phyloP scores from a whole-genome alignment of 2,329 filamentous ascomycete genomes.

The Endoconidiophora laricicola region DNA sequence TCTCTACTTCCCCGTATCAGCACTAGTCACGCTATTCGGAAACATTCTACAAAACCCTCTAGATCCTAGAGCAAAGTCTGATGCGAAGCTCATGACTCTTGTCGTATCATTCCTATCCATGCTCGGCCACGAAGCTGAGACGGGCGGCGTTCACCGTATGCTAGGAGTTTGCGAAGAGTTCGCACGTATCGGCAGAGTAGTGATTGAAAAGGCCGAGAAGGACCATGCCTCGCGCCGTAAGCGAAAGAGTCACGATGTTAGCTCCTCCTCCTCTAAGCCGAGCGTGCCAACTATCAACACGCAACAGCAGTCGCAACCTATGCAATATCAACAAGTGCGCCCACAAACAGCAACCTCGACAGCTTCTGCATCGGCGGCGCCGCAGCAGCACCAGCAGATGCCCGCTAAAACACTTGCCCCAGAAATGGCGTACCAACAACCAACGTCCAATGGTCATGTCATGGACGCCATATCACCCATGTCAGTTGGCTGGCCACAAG shows the following conservation, averaged over 20 bases:
- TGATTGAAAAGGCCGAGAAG: conserved; percentile 80
- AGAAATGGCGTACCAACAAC: conserved; percentile 8
- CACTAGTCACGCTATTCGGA: conserved; percentile 85
- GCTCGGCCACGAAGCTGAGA: conserved; percentile 75
- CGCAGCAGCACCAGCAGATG: conserved; percentile 2
- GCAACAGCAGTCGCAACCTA: neutral
- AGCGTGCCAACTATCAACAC: conserved; percentile 16
- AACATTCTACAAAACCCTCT: conserved; percentile 93
- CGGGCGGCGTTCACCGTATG: conserved; percentile 85
- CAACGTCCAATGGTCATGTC: neutral
- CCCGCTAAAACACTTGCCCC: conserved; percentile 3
- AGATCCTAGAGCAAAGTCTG: conserved; percentile 72
- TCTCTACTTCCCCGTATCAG: conserved; percentile 90
- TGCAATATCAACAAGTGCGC: neutral
- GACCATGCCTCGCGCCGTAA: conserved; percentile 69
- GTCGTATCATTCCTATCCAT: conserved; percentile 86
- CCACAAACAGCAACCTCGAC: neutral
- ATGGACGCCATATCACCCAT: conserved; percentile 10
- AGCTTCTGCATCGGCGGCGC: neutral
- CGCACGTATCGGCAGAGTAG: conserved; percentile 77
- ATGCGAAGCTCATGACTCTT: conserved; percentile 78
- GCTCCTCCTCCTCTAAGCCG: conserved; percentile 11
- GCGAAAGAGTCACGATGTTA: conserved; percentile 52
- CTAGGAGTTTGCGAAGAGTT: conserved; percentile 90
- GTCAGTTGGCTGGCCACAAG: conserved; percentile 31